Conservation (phyloP, 2,329 filamentous ascomycete genomes). For the Cadophora sp. region DNA sequence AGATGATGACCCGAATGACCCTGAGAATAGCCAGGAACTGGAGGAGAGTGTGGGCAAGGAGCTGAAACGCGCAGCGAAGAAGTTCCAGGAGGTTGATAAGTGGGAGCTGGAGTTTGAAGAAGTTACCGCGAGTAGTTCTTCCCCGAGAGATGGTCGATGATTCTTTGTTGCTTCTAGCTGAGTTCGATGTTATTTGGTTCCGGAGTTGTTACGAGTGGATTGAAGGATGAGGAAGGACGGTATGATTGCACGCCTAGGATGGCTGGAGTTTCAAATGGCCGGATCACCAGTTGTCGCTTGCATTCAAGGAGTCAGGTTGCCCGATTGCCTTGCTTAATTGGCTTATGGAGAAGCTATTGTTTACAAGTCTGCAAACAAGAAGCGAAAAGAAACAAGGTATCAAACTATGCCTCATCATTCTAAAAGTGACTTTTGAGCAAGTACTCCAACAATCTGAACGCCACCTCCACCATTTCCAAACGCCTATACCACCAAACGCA, state of each 20-base stretch:
- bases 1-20: conserved; percentile 50
- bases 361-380: background rate
- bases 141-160: conserved; percentile 59
- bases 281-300: background rate
- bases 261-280: conserved; percentile 6
- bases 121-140: conserved; percentile 59
- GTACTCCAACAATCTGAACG: conserved; percentile 4
- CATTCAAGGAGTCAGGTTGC: background rate
- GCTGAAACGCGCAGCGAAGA: conserved; percentile 64
- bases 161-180: background rate
- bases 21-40: conserved; percentile 48
- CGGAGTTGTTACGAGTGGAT: background rate
- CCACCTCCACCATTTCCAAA: background rate
- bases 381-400: conserved; percentile 1
- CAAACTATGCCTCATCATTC: background rate
- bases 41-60: conserved; percentile 50
- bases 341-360: conserved; percentile 4
- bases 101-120: conserved; percentile 75
- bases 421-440: background rate
- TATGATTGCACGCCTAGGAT: conserved; percentile 10
- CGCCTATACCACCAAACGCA: background rate
- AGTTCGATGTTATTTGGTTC: background rate
- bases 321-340: background rate
- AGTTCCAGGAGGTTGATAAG: conserved; percentile 73
- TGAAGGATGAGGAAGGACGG: conserved; percentile 1